Evolutionary conservation across 768 basidiomycete genomes (phyloP), one percentile per base, ranked within the genome.

Genomic region (Suillus spraguei): DNA sequence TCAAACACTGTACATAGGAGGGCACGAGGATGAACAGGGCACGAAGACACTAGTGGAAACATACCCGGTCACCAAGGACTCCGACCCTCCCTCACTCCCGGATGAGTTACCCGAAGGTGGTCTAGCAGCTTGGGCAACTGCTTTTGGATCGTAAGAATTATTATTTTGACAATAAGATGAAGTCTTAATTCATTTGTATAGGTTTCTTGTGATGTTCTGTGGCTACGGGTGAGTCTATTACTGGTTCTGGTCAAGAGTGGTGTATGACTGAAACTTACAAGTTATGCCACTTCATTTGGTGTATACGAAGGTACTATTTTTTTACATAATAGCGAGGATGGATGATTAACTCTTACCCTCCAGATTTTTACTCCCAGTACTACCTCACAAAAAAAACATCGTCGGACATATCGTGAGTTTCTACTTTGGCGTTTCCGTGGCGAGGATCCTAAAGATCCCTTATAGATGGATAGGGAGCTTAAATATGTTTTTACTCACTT

Each of bases 401-500:
- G 1, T 80, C 78, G 16, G 64, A 72, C 5, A 78, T 80, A 63
- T 76, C 77, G 80, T 79, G 56, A 61, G 78, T 42, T 59, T 20
- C 33, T 41, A 59, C 24, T 28, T n/a, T 8, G 2, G 4, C n/a
- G n/a, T 36, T 24, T 55, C 14, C 35, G 16, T 10, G 17, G 0
- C 10, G 13, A 17, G 8, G 10, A 55, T 54, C 35, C 70, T 56
- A 39, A 33, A 3, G 39, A 44, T 33, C 22, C 22, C 41, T 11
- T 64, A 41, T 55, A 76, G 77, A 14, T 80, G 77, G 77, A 80
- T 87, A 63, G 85, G 85, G 47, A 80, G 83, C 33, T 67, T 79
- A 20, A 82, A 85, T 64, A 67, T 79, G 1, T 79, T 81, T 53
- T 69, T 83, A 13, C 64, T 76, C 20, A 66, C 80, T 24, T 68